These are phyloP conservation scores for Amanita rubescens DNA, from an alignment of 768 basidiomycete species.

Conservation along the genomic window DNA sequence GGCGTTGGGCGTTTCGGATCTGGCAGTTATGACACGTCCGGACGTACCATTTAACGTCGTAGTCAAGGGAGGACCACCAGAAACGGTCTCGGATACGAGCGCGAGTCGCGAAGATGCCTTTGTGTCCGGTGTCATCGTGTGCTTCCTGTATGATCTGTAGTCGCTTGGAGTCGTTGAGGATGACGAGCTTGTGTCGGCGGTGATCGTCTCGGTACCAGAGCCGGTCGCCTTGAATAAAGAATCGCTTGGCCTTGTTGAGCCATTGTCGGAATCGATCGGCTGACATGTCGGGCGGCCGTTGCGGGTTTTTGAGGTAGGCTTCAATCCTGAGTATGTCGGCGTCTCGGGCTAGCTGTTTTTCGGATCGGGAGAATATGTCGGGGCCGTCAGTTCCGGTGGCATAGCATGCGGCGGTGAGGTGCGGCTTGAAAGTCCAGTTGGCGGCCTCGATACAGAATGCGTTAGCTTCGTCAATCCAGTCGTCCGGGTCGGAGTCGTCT, in stretches of 20 bases:
- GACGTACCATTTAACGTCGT: conserved; percentile 24
- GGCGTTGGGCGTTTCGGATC: conserved; percentile 13
- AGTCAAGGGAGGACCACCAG: conserved; percentile 22
- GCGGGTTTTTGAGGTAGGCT: no score
- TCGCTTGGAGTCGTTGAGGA: background rate
- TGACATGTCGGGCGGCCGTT: no score
- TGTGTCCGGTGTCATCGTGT: conserved; percentile 14
- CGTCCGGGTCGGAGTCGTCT: background rate
- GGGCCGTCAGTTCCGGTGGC: no score
- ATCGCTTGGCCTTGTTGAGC: no score
- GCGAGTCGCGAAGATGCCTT: conserved; percentile 12
- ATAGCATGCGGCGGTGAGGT: no score
- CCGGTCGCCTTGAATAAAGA: background rate
- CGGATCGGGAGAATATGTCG: background rate
- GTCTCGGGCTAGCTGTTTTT: background rate
- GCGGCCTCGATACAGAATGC: background rate
- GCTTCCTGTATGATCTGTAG: conserved; percentile 2
- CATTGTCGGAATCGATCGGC: no score
- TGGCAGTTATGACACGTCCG: conserved; percentile 34
- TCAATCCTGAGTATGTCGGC: no score
- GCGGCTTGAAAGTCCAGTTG: no score
- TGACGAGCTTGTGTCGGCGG: background rate
- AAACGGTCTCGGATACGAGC: conserved; percentile 10
- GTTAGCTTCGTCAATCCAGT: conserved; percentile 2
- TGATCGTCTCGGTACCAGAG: background rate